These are phyloP conservation scores for Ustilago trichophora DNA, from an alignment of 1,284 basidiomycete genomes.

Conservation along the genomic window DNA sequence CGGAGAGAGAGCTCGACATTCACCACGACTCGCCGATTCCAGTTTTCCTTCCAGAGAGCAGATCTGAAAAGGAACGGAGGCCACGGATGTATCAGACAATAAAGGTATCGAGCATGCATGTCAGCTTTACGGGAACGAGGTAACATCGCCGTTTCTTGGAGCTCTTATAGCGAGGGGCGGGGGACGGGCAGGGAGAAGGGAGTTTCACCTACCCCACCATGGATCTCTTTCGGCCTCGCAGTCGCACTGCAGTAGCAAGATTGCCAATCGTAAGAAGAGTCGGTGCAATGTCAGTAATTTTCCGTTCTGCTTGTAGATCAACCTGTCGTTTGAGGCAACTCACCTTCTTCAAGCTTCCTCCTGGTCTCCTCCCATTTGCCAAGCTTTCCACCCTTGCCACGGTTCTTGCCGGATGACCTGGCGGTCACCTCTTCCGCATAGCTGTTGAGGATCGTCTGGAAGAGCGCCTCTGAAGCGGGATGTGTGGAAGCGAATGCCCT, in stretches of 20 bases:
- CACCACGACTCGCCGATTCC: constrained; percentile 20
- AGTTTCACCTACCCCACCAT: constrained; percentile 61
- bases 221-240: constrained; percentile 63
- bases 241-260: constrained; percentile 59
- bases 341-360: constrained; percentile 55
- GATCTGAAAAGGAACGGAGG: constrained; percentile 16
- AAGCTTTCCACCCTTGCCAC: constrained; percentile 45
- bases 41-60: constrained; percentile 31
- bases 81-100: constrained; percentile 5
- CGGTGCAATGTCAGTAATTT: too few relatives aligned
- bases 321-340: too few relatives aligned
- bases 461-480: constrained; percentile 82
- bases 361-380: constrained; percentile 49
- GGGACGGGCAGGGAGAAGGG: neutral
- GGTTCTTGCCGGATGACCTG: constrained; percentile 24
- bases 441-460: constrained; percentile 74
- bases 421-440: constrained; percentile 49
- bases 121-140: neutral
- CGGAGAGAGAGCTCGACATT: constrained; percentile 22
- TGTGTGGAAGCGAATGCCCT: constrained; percentile 95
- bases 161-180: too few relatives aligned
- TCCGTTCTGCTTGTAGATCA: too few relatives aligned
- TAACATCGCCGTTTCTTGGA: too few relatives aligned
- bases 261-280: too few relatives aligned
- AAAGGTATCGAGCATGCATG: constrained; percentile 5